A percentile compares a stretch with the other conserved stretches of the same genome.
phyloP scores from a whole-genome alignment of 2,329 filamentous ascomycete genomes.

The Diaporthe humulicola region DNA sequence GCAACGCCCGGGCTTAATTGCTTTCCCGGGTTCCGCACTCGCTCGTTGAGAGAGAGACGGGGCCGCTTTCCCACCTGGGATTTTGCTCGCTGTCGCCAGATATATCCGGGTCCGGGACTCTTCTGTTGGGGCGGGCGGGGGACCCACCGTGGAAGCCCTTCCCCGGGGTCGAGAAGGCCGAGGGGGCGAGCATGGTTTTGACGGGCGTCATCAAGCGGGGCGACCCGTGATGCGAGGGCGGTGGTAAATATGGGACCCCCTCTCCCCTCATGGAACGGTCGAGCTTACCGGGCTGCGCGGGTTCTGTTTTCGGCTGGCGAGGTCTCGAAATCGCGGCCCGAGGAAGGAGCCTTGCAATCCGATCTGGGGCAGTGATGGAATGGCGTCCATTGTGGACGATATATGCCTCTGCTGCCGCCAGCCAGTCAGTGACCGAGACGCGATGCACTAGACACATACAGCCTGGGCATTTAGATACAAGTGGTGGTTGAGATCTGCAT shows the following conservation, averaged over 20 bases:
- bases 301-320: background rate
- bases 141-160: constrained; percentile 17
- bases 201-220: constrained; percentile 23
- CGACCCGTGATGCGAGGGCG: constrained; percentile 13
- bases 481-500: constrained; percentile 18
- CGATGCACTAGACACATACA: background rate
- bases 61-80: constrained; percentile 2
- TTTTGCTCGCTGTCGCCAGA: constrained; percentile 21
- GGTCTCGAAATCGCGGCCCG: background rate
- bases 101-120: constrained; percentile 17
- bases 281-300: constrained; percentile 7
- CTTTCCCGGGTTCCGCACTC: background rate
- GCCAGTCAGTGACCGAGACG: background rate
- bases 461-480: background rate
- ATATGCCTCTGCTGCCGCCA: background rate
- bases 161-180: constrained; percentile 14
- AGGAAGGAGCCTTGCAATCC: no score
- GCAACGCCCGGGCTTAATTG: background rate
- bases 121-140: constrained; percentile 25
- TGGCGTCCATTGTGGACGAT: background rate
- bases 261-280: constrained; percentile 1
- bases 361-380: background rate
- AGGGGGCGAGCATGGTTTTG: background rate
- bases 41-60: background rate
- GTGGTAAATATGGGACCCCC: constrained; percentile 21